Evolutionary conservation across 257 asterid genomes (phyloP), one percentile per base, ranked within the genome.

Genomic region (Solanum corneliomulleri): DNA sequence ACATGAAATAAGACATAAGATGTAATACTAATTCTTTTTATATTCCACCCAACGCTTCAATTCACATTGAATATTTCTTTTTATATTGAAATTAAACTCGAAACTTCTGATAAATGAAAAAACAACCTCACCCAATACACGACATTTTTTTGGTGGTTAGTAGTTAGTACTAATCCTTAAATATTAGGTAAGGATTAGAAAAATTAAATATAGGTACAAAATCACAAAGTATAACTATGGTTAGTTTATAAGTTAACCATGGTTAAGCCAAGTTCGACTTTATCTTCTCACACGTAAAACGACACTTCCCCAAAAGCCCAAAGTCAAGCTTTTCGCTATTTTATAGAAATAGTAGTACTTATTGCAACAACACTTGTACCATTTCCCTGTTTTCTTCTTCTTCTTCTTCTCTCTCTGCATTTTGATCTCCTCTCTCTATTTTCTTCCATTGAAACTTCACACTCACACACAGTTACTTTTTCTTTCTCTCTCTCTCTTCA

Each of bases 301-400:
- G 88, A 74, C 89, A 75, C 64, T 45, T 41, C 78, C 64, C 68
- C 49, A 33, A 85, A 85, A 20, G 60, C 87, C 41, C 87, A 64
- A 68, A 68, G 62, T 85, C 78, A 41, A 85, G 66, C 66, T 85
- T 68, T 85, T 41, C 47, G 45, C 76, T n/a, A 66, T 25, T 85
- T 42, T 7, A 44, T 6, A 25, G 66, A 52, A 35, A n/a, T 81
- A 86, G 94, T 92, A 92, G 94, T 92, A 92, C 93, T 20, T n/a
- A 87, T 14, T 52, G 85, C 83, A 44, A n/a, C 25, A 14, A 18
- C 3, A 2, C 45, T 90, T 90, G 93, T 91, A 91, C 94, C 45
- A 66, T 89, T 29, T 68, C 89, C 25, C 66, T 69, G 74, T 72
- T 71, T 25, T 85, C 9, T 29, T 23, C 68, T 89, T 86, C 66